phyloP scores from a whole-genome alignment of 495 filamentous ascomycete genomes.

The Annulohypoxylon moriforme region DNA sequence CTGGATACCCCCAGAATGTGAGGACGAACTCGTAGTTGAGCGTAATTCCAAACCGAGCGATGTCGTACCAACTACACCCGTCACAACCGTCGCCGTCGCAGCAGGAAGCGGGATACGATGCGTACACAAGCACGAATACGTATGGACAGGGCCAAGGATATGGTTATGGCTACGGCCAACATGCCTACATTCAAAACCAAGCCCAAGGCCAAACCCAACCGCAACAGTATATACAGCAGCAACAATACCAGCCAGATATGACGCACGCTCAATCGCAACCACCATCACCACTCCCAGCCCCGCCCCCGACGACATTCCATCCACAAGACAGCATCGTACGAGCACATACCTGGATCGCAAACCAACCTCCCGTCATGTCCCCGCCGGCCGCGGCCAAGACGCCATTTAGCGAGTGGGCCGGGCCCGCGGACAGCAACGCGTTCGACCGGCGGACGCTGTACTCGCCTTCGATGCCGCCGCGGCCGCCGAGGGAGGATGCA shows the following conservation, averaged over 20 bases:
- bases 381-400: conserved; percentile 28
- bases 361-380: conserved; percentile 28
- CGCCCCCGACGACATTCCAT: background rate
- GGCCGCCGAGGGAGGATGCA: background rate
- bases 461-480: conserved; percentile 25
- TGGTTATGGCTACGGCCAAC: conserved; percentile 16
- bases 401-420: conserved; percentile 24
- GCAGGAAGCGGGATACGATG: conserved; percentile 18
- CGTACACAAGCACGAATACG: conserved; percentile 5
- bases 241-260: conserved; percentile 25
- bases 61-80: conserved; percentile 42
- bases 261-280: conserved; percentile 20
- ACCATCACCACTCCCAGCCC: background rate
- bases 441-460: conserved; percentile 24
- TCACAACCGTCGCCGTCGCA: conserved; percentile 13
- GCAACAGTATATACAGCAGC: background rate
- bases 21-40: conserved; percentile 11
- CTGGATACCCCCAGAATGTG: conserved; percentile 16
- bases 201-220: background rate
- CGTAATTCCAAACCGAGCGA: conserved; percentile 18
- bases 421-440: conserved; percentile 10
- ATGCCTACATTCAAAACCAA: conserved; percentile 11
- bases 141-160: background rate
- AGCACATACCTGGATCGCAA: conserved; percentile 34
- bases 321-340: conserved; percentile 26